These are phyloP conservation scores for Flaveria floridana DNA, from an alignment of 140 eudicot genomes.

Conservation along the genomic window DNA sequence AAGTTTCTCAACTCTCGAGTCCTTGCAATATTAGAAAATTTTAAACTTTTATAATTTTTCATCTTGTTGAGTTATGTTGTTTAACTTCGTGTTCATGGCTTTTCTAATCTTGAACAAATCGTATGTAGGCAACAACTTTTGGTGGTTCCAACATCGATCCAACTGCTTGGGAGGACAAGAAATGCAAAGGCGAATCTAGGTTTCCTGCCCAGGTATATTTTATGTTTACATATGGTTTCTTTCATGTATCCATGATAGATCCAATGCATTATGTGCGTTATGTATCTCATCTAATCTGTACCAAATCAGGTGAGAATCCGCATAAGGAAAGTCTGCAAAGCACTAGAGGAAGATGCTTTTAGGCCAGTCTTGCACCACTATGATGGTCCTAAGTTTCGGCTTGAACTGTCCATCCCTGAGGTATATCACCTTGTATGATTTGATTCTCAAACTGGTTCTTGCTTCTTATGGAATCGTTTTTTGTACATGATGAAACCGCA, in stretches of 20 bases:
- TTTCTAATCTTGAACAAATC: conserved; percentile 17
- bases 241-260: neutral
- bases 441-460: neutral
- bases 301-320: conserved; percentile 71
- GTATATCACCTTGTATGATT: conserved; percentile 31
- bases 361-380: conserved; percentile 99
- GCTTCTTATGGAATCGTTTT: neutral
- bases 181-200: conserved; percentile 98
- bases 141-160: conserved; percentile 99
- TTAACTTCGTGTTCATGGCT: neutral
- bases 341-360: conserved; percentile 96
- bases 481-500: conserved; percentile 36
- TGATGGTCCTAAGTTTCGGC: conserved; percentile 98
- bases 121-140: conserved; percentile 71
- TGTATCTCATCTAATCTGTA: neutral
- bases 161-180: conserved; percentile 99
- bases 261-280: neutral
- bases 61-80: neutral
- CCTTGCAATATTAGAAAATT: neutral
- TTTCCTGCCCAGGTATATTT: conserved; percentile 96
- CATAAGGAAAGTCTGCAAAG: conserved; percentile 81
- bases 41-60: neutral
- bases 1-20: neutral
- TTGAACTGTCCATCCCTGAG: conserved; percentile 95
- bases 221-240: neutral